Conservation (phyloP, 495 filamentous ascomycete species). For the Penicillium silybi region DNA sequence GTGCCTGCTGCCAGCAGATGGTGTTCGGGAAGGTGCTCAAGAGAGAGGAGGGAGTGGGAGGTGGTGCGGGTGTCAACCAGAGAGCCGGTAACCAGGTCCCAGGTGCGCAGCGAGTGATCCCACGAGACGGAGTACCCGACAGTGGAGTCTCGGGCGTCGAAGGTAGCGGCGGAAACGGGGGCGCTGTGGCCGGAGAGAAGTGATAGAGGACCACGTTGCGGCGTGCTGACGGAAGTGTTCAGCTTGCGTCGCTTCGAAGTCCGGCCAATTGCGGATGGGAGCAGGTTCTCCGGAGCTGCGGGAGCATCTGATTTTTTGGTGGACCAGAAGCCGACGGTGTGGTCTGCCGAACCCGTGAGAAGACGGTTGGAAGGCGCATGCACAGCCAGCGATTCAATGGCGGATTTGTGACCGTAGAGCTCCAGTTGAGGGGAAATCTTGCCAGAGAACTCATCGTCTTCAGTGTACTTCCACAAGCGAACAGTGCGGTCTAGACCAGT, state of each 20-base stretch:
- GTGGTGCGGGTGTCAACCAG: constrained; percentile 77
- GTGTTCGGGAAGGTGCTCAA: constrained; percentile 62
- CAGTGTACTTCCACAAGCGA: constrained; percentile 81
- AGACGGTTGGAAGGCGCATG: constrained; percentile 71
- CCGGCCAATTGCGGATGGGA: constrained; percentile 56
- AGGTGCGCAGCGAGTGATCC: constrained; percentile 85
- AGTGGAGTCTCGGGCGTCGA: constrained; percentile 77
- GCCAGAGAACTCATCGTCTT: constrained; percentile 54
- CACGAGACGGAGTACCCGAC: constrained; percentile 85
- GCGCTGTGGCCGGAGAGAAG: constrained; percentile 67
- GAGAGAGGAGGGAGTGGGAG: constrained; percentile 72
- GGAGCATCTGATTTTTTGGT: constrained; percentile 69
- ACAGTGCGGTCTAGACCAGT: constrained; percentile 78
- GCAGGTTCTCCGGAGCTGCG: constrained; percentile 57
- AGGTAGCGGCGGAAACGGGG: constrained; percentile 70
- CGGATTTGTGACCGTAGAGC: constrained; percentile 77
- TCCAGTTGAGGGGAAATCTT: constrained; percentile 73
- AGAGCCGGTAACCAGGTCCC: constrained; percentile 76
- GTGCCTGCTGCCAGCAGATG: constrained; percentile 81
- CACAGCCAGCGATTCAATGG: constrained; percentile 72
- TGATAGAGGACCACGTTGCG: constrained; percentile 75
- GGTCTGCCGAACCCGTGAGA: constrained; percentile 77
- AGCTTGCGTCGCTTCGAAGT: constrained; percentile 75
- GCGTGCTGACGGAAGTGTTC: constrained; percentile 55
- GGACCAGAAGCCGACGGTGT: constrained; percentile 80